Evolutionary conservation across 345 rosid genomes (phyloP), one percentile per base, ranked within the genome.

Genomic region (Eutrema heterophyllum): DNA sequence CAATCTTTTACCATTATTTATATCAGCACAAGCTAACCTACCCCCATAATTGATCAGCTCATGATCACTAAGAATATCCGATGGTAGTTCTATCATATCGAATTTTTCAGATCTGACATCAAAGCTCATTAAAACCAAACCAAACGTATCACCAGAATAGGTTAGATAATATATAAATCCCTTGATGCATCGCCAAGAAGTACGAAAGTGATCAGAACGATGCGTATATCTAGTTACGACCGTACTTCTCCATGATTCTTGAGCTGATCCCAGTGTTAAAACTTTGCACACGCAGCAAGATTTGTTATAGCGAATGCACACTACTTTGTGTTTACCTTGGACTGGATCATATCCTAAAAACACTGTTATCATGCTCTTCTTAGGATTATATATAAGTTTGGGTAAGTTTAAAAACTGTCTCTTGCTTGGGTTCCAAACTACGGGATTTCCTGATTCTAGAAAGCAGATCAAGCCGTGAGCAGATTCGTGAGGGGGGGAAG

Each of bases 381-480:
- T 13, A 0, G 44, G 21, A 21, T 18, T 18, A 8, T 16, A 7
- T 32, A 1, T 13, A 0, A 27, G 45, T 24, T 58, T 36, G 29
- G 65, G 48, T 6, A 60, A 40, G 15, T 35, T 13, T 21, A 24
- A 27, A 15, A 60, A 60, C 10, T 13, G 18, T 60, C 46, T 60
- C 32, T 3, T 40, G 33, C 33, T 40, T 4, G 65, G 65, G 49
- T 60, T 40, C 65, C 48, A 60, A 60, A 60, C 49, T 12, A 18
- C 2, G 1, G 33, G 65, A 13, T 2, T 40, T 12, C 0, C 33
- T 40, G 33, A 21, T 39, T 40, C 11, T 14, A 1, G 2, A 43
- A 60, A 60, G 15, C 65, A 60, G 32, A 60, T 7, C 48, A 60
- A 60, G 32, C 65, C 65, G 39, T 60, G 65, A 49, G 11, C 49